Evolutionary conservation across 768 basidiomycete genomes (phyloP), one percentile per base, ranked within the genome.

Genomic region (Galerina sulciceps): DNA sequence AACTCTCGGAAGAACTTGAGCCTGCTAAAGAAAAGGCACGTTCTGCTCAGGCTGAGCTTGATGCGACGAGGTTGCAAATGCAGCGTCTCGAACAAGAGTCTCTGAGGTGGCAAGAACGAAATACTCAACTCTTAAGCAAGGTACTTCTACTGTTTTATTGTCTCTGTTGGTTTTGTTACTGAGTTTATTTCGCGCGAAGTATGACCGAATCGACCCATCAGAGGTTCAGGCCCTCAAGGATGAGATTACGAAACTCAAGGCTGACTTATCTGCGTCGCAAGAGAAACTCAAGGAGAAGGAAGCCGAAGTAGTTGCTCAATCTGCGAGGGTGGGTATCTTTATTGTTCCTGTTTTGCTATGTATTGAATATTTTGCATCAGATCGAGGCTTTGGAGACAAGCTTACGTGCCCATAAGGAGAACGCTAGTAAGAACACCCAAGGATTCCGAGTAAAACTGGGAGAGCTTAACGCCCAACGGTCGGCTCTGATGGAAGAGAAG

Each of bases 201-300:
- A 94, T 67, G 92, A 95, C 65, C 90, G 93, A 44, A 89, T 92
- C 63, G 93, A 94, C 69, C 93, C 93, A 15, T 85, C 89, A 2
- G 93, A 95, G 66, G 78, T 94, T 37, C 90, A 93, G 66, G 79
- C 82, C 6, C 79, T 95, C 53, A 91, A 87, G 71, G 89, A 90
- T 20, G 88, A 93, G 67, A 82, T 90, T 9, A 81, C 56, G 5
- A 60, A 59, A 36, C 55, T 66, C 17, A 67, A 69, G 58, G 42
- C 60, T 18, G 67, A 65, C 15, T 31, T 58, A 2, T 40, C 60
- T 10, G 42, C 59, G 4, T 26, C 55, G 10, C 58, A 63, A 14
- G 62, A 57, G 41, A 62, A 66, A 35, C 38, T 66, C 23, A 55
- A 53, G 35, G 67, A 69, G 40, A 72, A 70, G 52, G 59, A 67